Evolutionary conservation across 1,284 basidiomycete genomes (phyloP), one percentile per base, ranked within the genome.

Genomic region (Melampsora americana): DNA sequence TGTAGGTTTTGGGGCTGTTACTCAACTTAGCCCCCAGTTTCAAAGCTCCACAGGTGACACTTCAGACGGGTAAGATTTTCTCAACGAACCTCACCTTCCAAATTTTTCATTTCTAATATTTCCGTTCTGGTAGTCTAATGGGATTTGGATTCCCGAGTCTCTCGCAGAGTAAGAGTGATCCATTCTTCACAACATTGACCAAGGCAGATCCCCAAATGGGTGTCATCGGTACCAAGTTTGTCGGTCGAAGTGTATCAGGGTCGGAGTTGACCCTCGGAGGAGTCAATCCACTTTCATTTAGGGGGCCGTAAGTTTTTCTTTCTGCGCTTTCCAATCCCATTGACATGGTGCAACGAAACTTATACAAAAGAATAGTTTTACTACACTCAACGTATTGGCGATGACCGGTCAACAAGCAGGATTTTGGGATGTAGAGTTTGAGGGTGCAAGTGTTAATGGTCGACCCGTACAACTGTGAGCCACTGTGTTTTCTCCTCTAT

Each of bases 141-240:
- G 69, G 69, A 48, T 71, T 71, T 44, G 69, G 59, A 14, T 71
- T 71, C 32, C 69, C 69, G 20, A 71, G 69, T 71, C 69, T 71
- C 39, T 61, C 69, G 16, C 35, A 71, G 60, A 71, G 69, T 20
- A 61, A 71, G 42, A 44, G 35, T 32, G 28, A 42, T 16, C 69
- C 69, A 32, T 71, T 62, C n/a, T 71, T 71, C 26, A 71, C 69
- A 9, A 60, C 69, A 30, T 35, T 71, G 5, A 71, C 69, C 26
- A 44, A 71, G 62, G 35, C 42, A 20, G 46, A 44, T 44, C 32
- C 18, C 1, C 69, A 50, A 26, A 42, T 60, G 44, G 69, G 69
- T 11, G 69, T 71, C 12, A 62, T 71, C 39, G 69, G 69, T 23
- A 46, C 69, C 60, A 62, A 59, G 35, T 71, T 71, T 62, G 56